A percentile compares a stretch with the other conserved stretches of the same genome.
phyloP scores from a whole-genome alignment of 2,329 filamentous ascomycete species.

The Periconia macrospinosa region DNA sequence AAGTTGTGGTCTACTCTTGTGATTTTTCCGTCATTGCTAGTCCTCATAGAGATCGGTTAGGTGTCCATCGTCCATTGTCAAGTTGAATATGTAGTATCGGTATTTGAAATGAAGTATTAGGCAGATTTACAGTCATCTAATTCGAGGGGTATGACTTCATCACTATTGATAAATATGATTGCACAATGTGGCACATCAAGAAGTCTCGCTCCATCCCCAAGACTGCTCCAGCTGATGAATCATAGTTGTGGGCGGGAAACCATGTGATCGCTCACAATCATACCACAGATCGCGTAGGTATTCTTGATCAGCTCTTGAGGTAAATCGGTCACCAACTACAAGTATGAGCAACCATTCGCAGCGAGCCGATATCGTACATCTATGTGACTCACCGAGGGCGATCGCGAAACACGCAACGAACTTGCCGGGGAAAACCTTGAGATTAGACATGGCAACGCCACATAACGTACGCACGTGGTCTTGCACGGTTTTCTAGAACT shows the following conservation, averaged over 20 bases:
- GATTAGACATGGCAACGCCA: slow-evolving; percentile 38
- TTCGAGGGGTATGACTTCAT: neutral
- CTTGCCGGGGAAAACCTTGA: slow-evolving; percentile 36
- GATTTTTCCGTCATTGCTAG: neutral
- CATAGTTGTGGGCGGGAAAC: slow-evolving; percentile 37
- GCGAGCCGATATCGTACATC: neutral
- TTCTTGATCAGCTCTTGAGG: slow-evolving; percentile 32
- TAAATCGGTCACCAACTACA: slow-evolving; percentile 39
- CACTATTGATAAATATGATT: neutral
- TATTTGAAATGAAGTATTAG: too few relatives aligned
- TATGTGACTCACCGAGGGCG: slow-evolving; percentile 27
- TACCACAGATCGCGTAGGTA: slow-evolving; percentile 33
- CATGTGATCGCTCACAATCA: slow-evolving; percentile 34
- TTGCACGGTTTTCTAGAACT: slow-evolving; percentile 26
- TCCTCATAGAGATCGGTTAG: too few relatives aligned
- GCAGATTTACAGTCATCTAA: neutral
- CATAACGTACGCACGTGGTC: slow-evolving; percentile 39
- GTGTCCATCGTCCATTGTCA: too few relatives aligned
- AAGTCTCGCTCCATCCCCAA: slow-evolving; percentile 29
- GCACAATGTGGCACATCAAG: neutral
- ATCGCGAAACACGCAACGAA: slow-evolving; percentile 43
- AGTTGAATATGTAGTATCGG: too few relatives aligned
- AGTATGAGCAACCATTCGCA: neutral
- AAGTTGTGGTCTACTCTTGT: too few relatives aligned
- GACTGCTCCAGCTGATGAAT: slow-evolving; percentile 39